Evolutionary conservation across 2,329 filamentous ascomycete genomes (phyloP).

Genomic region (Ceratocystis alfenasii): DNA sequence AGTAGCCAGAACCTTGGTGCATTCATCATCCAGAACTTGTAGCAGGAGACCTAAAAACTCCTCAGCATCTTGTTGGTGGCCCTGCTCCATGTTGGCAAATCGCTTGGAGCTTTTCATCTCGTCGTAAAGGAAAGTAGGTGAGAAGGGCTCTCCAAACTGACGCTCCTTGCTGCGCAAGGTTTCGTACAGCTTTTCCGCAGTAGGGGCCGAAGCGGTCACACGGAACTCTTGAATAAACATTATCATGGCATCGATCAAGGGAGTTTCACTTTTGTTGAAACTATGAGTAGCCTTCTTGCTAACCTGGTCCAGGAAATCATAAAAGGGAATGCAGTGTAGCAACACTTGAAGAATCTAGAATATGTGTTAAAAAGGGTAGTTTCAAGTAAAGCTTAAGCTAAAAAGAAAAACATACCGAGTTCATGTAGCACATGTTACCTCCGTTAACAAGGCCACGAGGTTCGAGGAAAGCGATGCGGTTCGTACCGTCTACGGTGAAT

Average conservation of each 20-base stretch:
- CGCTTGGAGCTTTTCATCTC: conserved; percentile 75
- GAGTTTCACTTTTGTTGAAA: conserved; percentile 81
- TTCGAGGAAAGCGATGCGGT: conserved; percentile 72
- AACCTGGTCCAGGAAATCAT: conserved; percentile 80
- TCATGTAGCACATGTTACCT: conserved; percentile 99
- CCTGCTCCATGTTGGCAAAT: conserved; percentile 65
- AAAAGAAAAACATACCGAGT: conserved; percentile 59
- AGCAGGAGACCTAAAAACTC: conserved; percentile 91
- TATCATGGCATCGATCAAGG: conserved; percentile 90
- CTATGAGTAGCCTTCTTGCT: conserved; percentile 73
- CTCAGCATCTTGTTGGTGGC: conserved; percentile 94
- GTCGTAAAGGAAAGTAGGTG: conserved; percentile 89
- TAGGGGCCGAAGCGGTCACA: conserved; percentile 65
- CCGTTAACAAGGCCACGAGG: conserved; percentile 91
- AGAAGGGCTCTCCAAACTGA: conserved; percentile 81
- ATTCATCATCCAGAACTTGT: conserved; percentile 88
- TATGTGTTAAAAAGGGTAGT: conserved; percentile 29
- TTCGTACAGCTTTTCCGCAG: conserved; percentile 59
- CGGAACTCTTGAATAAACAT: conserved; percentile 93
- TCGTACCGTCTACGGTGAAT: conserved; percentile 53
- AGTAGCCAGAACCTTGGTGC: conserved; percentile 59
- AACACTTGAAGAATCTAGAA: conserved; percentile 82
- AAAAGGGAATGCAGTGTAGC: conserved; percentile 87
- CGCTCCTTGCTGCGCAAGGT: conserved; percentile 70
- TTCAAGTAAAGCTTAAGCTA: neutral